phyloP scores from a whole-genome alignment of 306 rosid species.

The Fragaria iinumae region DNA sequence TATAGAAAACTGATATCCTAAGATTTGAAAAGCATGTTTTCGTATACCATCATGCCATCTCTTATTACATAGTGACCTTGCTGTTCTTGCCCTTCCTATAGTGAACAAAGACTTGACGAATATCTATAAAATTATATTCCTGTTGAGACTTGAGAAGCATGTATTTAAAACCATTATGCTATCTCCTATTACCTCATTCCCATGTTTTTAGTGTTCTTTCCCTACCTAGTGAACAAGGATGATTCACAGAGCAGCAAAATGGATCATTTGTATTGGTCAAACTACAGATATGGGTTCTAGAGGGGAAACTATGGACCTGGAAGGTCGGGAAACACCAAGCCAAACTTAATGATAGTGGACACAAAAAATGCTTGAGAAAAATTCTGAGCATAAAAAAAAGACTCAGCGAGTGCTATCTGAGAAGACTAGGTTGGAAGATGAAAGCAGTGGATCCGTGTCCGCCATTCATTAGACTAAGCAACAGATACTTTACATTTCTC shows the following conservation, averaged over 20 bases:
- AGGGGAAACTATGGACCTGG: constrained; percentile 12
- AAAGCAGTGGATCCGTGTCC: background rate
- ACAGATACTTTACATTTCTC: background rate
- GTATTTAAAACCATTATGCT: background rate
- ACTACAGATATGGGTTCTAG: constrained; percentile 11
- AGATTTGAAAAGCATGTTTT: background rate
- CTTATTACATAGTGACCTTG: background rate
- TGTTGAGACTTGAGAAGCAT: background rate
- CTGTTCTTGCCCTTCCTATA: background rate
- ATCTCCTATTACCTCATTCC: background rate
- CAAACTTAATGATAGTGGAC: background rate
- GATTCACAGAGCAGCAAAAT: background rate
- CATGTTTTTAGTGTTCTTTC: background rate
- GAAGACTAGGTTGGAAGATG: background rate
- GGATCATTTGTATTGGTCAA: constrained; percentile 1
- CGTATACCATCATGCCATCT: background rate
- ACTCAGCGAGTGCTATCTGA: background rate
- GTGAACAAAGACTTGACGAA: background rate
- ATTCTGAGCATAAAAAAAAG: background rate
- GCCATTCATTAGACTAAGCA: background rate
- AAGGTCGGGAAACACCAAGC: background rate
- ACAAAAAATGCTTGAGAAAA: background rate
- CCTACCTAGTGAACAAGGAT: background rate
- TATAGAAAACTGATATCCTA: background rate
- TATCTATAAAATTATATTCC: background rate